Conservation (phyloP, 1,139 yeast genomes). For the Arxiozyma bovina region DNA sequence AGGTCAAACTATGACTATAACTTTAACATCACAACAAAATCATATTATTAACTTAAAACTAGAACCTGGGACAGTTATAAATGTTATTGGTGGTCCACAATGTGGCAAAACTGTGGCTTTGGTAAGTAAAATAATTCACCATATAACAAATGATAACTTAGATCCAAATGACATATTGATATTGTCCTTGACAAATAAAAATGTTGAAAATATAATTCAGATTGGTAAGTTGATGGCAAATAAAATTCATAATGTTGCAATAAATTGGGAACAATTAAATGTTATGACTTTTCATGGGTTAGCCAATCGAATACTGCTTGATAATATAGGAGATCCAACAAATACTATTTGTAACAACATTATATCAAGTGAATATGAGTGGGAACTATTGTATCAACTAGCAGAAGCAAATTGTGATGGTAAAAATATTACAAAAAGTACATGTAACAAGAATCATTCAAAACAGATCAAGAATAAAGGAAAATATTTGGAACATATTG, state of each 20-base stretch:
- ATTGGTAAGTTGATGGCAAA: conserved; percentile 21
- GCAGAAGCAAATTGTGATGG: neutral
- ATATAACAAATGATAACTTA: conserved; percentile 35
- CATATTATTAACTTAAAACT: conserved; percentile 35
- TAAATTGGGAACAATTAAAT: conserved; percentile 33
- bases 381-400: conserved; percentile 32
- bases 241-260: conserved; percentile 9
- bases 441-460: neutral
- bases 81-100: conserved; percentile 54
- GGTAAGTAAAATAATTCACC: conserved; percentile 44
- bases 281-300: conserved; percentile 58
- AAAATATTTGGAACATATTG: neutral
- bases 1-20: neutral
- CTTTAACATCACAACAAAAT: conserved; percentile 34
- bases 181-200: conserved; percentile 61
- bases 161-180: conserved; percentile 50
- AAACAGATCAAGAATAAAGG: neutral
- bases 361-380: conserved; percentile 39
- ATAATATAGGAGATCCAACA: conserved; percentile 29
- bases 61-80: conserved; percentile 35
- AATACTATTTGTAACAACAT: conserved; percentile 30
- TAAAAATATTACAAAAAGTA: neutral
- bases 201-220: conserved; percentile 48
- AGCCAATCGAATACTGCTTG: conserved; percentile 43
- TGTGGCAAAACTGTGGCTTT: conserved; percentile 66